phyloP scores from a whole-genome alignment of 106 monocot species.

The Phalaenopsis aphrodite region DNA sequence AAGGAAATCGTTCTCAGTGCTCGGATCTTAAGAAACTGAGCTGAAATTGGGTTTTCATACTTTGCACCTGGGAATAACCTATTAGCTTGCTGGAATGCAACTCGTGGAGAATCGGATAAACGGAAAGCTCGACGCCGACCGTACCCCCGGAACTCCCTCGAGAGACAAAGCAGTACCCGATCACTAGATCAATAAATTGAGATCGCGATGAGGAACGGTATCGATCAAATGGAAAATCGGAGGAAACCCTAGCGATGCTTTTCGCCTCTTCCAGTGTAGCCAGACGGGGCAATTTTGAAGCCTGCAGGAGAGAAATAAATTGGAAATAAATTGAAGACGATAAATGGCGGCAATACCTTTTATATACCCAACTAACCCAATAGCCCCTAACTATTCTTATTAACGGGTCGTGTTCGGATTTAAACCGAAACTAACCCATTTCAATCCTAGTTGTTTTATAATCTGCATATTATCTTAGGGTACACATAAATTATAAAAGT shows the following conservation, averaged over 20 bases:
- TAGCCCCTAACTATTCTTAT: too few relatives aligned
- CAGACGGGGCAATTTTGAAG: neutral
- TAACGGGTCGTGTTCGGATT: too few relatives aligned
- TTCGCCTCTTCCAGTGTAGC: neutral
- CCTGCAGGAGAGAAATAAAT: neutral
- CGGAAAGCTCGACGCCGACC: neutral
- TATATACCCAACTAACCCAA: too few relatives aligned
- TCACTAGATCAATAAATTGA: neutral
- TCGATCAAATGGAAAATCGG: neutral
- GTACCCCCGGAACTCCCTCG: neutral
- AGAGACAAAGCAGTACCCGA: neutral
- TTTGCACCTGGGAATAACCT: neutral
- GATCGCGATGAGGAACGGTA: neutral
- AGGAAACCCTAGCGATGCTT: neutral
- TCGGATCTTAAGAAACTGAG: neutral
- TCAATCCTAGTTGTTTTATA: too few relatives aligned
- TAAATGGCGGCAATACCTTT: neutral
- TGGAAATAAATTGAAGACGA: neutral
- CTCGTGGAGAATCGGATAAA: neutral
- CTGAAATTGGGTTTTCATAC: neutral
- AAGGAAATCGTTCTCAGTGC: neutral
- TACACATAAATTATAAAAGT: too few relatives aligned
- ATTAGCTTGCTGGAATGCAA: neutral
- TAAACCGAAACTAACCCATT: too few relatives aligned
- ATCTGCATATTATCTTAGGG: too few relatives aligned